phyloP scores from a whole-genome alignment of 805 yeast genomes.

The Ogataea pignaliae region DNA sequence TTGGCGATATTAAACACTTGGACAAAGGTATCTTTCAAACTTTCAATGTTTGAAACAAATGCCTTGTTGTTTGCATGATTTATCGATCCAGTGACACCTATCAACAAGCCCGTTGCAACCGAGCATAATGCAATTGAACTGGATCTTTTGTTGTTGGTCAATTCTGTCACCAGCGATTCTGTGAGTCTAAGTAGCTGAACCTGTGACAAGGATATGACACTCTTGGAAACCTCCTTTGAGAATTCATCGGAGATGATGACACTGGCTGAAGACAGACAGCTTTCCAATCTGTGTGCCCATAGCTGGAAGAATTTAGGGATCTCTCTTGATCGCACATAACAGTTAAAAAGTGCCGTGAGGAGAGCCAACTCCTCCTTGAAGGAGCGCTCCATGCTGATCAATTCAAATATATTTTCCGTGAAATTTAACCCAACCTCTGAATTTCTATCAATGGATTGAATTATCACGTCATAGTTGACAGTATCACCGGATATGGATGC shows the following conservation, averaged over 20 bases:
- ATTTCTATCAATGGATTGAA: conserved; percentile 47
- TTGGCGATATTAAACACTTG: conserved; percentile 18
- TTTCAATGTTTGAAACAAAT: conserved; percentile 11
- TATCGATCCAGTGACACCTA: conserved; percentile 20
- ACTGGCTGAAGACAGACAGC: conserved; percentile 7
- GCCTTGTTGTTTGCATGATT: conserved; percentile 27
- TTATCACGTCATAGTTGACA: conserved; percentile 40
- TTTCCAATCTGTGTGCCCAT: conserved; percentile 34
- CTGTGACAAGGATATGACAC: conserved; percentile 42
- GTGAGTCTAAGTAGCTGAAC: conserved; percentile 36
- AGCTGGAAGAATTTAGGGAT: conserved; percentile 41
- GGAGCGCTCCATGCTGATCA: neutral
- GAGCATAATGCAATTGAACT: conserved; percentile 23
- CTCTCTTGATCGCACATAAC: conserved; percentile 57
- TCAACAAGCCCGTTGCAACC: conserved; percentile 39
- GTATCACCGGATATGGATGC: conserved; percentile 20
- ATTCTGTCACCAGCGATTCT: conserved; percentile 14
- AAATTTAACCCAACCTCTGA: conserved; percentile 52
- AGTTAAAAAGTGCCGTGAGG: conserved; percentile 23
- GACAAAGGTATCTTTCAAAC: conserved; percentile 16
- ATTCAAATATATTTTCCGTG: conserved; percentile 30
- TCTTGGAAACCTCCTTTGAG: conserved; percentile 34
- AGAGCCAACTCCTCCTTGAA: neutral
- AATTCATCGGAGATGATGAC: conserved; percentile 26
- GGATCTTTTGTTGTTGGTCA: conserved; percentile 4